A percentile compares a stretch with the other conserved stretches of the same genome.
Evolutionary conservation across 2,329 filamentous ascomycete genomes (phyloP).

Genomic region (Fusarium sp.): DNA sequence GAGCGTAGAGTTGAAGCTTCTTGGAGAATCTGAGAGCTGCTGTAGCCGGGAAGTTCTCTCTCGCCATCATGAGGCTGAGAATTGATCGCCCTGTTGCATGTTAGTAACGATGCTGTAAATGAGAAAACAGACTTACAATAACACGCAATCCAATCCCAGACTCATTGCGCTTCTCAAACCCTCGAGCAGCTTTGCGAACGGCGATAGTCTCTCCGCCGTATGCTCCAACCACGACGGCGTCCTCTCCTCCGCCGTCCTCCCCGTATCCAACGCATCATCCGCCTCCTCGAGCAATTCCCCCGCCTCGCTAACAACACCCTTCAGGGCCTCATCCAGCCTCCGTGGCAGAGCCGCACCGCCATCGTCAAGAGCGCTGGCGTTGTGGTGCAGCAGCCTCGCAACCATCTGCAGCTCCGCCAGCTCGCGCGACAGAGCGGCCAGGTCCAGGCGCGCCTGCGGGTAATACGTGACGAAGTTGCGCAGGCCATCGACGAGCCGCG

Average conservation of each 20-base stretch:
- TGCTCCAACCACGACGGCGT: slow-evolving; percentile 43
- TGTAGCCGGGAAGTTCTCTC: slow-evolving; percentile 47
- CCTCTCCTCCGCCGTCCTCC: slow-evolving; percentile 26
- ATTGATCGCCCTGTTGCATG: slow-evolving; percentile 39
- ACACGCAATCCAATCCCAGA: slow-evolving; percentile 40
- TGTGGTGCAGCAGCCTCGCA: slow-evolving; percentile 45
- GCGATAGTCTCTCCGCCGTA: slow-evolving; percentile 43
- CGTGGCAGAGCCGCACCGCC: slow-evolving; percentile 25
- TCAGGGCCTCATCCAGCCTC: slow-evolving; percentile 31
- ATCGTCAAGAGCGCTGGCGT: slow-evolving; percentile 38
- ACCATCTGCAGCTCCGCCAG: slow-evolving; percentile 48
- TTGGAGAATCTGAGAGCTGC: slow-evolving; percentile 48
- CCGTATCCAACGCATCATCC: slow-evolving; percentile 40
- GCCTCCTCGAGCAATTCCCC: slow-evolving; percentile 41
- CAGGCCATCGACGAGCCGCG: slow-evolving; percentile 39
- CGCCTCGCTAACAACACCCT: slow-evolving; percentile 37
- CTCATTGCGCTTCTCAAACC: slow-evolving; percentile 45
- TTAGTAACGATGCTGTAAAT: slow-evolving; percentile 2
- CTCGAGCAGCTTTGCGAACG: slow-evolving; percentile 38
- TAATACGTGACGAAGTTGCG: slow-evolving; percentile 44
- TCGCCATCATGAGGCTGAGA: slow-evolving; percentile 36
- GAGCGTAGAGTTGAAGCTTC: slow-evolving; percentile 40
- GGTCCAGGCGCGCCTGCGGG: slow-evolving; percentile 44
- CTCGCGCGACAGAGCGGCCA: slow-evolving; percentile 47
- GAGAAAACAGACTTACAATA: slow-evolving; percentile 32